Percentiles rank a stretch among this genome's conserved stretches.
Conservation (phyloP, 2,329 filamentous ascomycete genomes). For the Calonectria pseudoturangicola region DNA sequence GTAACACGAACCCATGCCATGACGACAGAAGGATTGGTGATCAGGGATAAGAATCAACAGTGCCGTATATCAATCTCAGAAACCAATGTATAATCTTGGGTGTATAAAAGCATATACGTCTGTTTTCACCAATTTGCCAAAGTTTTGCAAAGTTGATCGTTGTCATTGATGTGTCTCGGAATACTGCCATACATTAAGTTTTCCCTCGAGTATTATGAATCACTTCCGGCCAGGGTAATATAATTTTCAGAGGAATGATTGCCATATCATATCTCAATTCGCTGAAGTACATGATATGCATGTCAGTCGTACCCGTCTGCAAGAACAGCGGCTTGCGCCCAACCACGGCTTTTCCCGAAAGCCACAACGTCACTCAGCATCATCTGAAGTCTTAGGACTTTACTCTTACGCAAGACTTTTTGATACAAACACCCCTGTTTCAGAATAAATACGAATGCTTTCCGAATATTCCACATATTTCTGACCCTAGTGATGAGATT, state of each 20-base stretch:
- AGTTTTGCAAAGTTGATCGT: too few relatives aligned
- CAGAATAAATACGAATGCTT: neutral
- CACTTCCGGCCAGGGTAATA: neutral
- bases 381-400: neutral
- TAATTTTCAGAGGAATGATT: neutral
- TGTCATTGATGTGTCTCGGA: too few relatives aligned
- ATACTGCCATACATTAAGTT: too few relatives aligned
- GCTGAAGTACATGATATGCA: neutral
- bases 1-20: too few relatives aligned
- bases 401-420: neutral
- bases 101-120: too few relatives aligned
- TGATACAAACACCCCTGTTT: neutral
- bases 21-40: too few relatives aligned
- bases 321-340: neutral
- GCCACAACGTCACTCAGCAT: slow-evolving; percentile 15
- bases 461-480: neutral
- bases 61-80: too few relatives aligned
- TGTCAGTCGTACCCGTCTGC: neutral
- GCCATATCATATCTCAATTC: neutral
- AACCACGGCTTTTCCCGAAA: slow-evolving; percentile 13
- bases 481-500: neutral
- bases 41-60: too few relatives aligned
- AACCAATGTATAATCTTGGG: too few relatives aligned
- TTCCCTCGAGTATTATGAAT: neutral
- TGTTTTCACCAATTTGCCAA: too few relatives aligned